Evolutionary conservation across 1,284 basidiomycete species (phyloP), one percentile per base, ranked within the genome.

Genomic region (Thelephora terrestris): DNA sequence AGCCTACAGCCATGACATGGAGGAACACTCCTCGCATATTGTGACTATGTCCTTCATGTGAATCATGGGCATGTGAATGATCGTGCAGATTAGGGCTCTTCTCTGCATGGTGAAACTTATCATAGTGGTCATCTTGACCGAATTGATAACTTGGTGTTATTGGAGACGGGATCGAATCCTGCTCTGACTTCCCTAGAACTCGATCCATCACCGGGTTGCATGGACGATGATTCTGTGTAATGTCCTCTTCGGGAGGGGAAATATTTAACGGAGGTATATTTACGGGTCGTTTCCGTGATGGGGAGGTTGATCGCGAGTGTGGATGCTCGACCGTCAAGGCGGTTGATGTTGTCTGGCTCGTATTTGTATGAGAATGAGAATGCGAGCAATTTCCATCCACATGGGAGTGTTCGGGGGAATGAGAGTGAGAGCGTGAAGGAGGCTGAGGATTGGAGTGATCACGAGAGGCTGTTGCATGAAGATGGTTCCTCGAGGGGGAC

Each of bases 11-110:
- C 85, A 90, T 86, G 44, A 90, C 87, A 61, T 90, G 86, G 52
- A 99, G 69, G 64, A 99, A 99, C 12, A 99, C 93, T n/a, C 96
- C 96, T 43, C 93, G 86, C 96, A 99, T 99, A 64, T 99, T 99
- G 66, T 99, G 92, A 64, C 88, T 92, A 60, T 95, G 91, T 0
- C 86, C 84, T 64, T 85, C 85, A 59, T 88, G 80, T 20, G 71
- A 68, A 47, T 79, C 73, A 57, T 74, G 74, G 9, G 60, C 60
- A 57, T 76, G 71, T 1, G 62, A 64, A 55, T 81, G 78, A 53
- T 74, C 71, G 55, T 82, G 78, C 44, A 74, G 55, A 55, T 78
- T 77, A 2, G 76, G 74, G 23, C 60, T 62, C 54, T 76, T 75
- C 21, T 66, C 68, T 27, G 66, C 63, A 24, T 73, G 65, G 54